Conservation (phyloP, 768 basidiomycete genomes). For the Lactarius trivialis region DNA sequence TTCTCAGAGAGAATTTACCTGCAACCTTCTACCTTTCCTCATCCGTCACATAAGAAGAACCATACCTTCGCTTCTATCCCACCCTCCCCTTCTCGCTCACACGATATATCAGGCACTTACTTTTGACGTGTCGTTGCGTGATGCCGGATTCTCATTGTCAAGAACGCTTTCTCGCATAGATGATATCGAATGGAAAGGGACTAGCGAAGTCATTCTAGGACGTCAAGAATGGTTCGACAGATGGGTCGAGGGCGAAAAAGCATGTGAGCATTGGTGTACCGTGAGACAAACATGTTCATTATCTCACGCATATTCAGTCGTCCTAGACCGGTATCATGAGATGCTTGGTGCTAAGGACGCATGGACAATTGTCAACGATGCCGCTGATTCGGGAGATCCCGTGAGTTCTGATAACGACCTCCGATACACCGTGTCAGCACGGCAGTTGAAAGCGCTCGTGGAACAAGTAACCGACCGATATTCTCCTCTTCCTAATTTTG, state of each 20-base stretch:
- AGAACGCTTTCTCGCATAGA: conserved; percentile 42
- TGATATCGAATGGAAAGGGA: conserved; percentile 56
- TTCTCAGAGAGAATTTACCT: conserved; percentile 72
- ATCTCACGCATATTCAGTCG: conserved; percentile 45
- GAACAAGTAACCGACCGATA: conserved; percentile 97
- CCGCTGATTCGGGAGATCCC: conserved; percentile 32
- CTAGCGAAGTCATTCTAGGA: conserved; percentile 76
- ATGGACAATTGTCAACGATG: conserved; percentile 75
- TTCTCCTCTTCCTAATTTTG: conserved; percentile 70
- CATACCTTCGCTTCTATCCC: conserved; percentile 63
- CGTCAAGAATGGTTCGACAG: conserved; percentile 83
- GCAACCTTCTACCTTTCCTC: conserved; percentile 70
- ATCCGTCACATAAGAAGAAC: conserved; percentile 69
- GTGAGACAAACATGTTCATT: not conserved
- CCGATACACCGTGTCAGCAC: conserved; percentile 75
- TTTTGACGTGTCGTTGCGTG: conserved; percentile 75
- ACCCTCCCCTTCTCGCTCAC: conserved; percentile 86
- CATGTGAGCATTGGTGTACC: conserved; percentile 50
- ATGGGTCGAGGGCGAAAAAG: conserved; percentile 86
- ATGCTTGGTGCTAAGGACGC: conserved; percentile 78
- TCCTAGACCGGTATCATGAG: conserved; percentile 78
- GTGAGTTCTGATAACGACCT: conserved; percentile 31
- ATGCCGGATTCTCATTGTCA: conserved; percentile 62
- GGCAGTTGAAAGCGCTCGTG: conserved; percentile 75
- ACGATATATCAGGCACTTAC: conserved; percentile 88